Evolutionary conservation across 2,329 filamentous ascomycete genomes (phyloP).

Genomic region (Fusarium euwallaceae): DNA sequence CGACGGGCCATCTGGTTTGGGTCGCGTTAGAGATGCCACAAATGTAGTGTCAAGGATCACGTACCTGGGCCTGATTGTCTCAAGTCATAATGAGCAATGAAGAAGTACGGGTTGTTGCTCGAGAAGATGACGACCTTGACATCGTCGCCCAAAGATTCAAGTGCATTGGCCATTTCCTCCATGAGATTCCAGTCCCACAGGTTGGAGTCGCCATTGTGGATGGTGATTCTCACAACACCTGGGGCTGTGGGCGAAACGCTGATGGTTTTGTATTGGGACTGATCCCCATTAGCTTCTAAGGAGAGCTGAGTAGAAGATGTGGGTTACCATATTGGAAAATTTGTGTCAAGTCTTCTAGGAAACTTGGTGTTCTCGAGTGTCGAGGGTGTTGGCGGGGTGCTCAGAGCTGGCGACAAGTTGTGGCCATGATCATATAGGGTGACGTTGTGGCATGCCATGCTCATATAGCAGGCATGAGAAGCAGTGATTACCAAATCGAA

Average conservation of each 20-base stretch:
- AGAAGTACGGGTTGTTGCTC: not conserved
- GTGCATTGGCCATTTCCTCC: not conserved
- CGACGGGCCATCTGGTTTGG: not conserved
- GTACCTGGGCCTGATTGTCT: not conserved
- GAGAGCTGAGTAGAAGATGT: fast-evolving
- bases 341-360: too few relatives aligned
- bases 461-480: too few relatives aligned
- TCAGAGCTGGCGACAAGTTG: not conserved
- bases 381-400: too few relatives aligned
- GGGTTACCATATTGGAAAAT: not conserved
- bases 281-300: not conserved
- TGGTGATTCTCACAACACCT: not conserved
- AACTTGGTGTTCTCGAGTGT: too few relatives aligned
- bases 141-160: not conserved
- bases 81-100: not conserved
- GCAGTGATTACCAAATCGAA: not conserved
- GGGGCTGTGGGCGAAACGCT: not conserved
- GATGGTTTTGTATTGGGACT: not conserved
- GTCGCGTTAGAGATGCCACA: not conserved
- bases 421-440: not conserved
- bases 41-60: not conserved
- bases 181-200: not conserved
- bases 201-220: not conserved
- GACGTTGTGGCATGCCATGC: too few relatives aligned
- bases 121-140: not conserved